Conservation (phyloP, 768 basidiomycete genomes). For the Sporobolomyces phaffii region DNA sequence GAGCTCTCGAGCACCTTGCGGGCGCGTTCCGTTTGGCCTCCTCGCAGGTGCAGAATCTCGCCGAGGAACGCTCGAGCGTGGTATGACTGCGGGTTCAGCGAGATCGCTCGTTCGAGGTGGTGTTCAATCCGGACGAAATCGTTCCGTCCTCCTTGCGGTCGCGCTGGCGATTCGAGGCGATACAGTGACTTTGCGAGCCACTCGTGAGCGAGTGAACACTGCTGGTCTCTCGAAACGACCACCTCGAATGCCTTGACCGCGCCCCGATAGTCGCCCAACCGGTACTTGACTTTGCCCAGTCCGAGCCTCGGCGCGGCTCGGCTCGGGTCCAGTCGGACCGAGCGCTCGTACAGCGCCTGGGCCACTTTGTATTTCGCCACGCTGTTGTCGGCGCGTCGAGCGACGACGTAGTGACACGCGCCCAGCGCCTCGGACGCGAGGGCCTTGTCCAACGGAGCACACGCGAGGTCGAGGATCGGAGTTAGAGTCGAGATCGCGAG, state of each 20-base stretch:
- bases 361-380: not conserved
- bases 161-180: not conserved
- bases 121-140: not conserved
- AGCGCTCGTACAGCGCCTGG: not conserved
- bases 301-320: constrained; percentile 12
- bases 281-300: constrained; percentile 12
- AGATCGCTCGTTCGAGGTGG: constrained; percentile 19
- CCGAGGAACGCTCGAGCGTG: constrained; percentile 24
- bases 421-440: constrained; percentile 25
- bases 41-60: constrained; percentile 17
- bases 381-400: not conserved
- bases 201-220: constrained; percentile 23
- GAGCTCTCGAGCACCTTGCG: not conserved
- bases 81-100: constrained; percentile 9
- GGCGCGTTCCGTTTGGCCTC: not conserved
- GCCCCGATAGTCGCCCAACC: not conserved
- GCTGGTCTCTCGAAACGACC: constrained; percentile 15
- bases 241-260: constrained; percentile 10
- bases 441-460: constrained; percentile 4
- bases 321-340: constrained; percentile 8
- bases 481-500: not conserved
- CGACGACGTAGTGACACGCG: constrained; percentile 9
- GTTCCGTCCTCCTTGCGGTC: not conserved
- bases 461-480: not conserved
- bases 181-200: constrained; percentile 27